These are phyloP conservation scores for Neurospora pannonica DNA, from an alignment of 495 filamentous ascomycete genomes.

Conservation along the genomic window DNA sequence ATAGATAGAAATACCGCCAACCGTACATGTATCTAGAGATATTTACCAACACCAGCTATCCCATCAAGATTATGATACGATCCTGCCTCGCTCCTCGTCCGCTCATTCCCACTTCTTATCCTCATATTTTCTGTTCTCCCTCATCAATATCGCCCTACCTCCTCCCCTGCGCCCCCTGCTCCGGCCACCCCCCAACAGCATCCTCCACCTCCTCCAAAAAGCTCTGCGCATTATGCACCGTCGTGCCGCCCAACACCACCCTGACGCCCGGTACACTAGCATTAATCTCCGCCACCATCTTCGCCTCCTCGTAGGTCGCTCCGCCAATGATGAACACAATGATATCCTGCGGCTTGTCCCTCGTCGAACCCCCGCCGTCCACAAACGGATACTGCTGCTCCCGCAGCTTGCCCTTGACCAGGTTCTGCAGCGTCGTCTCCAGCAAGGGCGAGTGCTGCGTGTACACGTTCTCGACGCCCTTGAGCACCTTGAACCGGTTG, in stretches of 20 bases:
- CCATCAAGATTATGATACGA: not conserved
- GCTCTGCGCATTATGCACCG: conserved; percentile 71
- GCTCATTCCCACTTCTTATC: not conserved
- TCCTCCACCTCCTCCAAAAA: conserved; percentile 85
- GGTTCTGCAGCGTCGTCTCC: conserved; percentile 77
- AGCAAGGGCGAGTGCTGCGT: conserved; percentile 90
- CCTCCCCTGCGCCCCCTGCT: conserved; percentile 46
- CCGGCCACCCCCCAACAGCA: conserved; percentile 72
- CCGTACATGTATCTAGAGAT: not conserved
- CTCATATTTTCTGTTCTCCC: too few relatives aligned
- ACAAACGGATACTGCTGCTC: conserved; percentile 86
- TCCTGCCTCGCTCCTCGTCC: not conserved
- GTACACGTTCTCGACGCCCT: conserved; percentile 97
- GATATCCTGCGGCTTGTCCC: conserved; percentile 94
- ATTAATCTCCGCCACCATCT: conserved; percentile 86
- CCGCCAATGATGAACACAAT: conserved; percentile 91
- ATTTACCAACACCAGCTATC: not conserved
- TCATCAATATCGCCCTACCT: too few relatives aligned
- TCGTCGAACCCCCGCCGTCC: conserved; percentile 71
- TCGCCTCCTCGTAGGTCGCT: conserved; percentile 91
- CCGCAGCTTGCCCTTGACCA: conserved; percentile 81
- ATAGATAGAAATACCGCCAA: not conserved
- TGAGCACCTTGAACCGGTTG: conserved; percentile 85
- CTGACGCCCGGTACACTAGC: conserved; percentile 79
- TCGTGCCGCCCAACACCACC: conserved; percentile 79